Evolutionary conservation across 176 grass and related monocot genomes (phyloP).

Genomic region (Rhipidocladum racemiflorum): DNA sequence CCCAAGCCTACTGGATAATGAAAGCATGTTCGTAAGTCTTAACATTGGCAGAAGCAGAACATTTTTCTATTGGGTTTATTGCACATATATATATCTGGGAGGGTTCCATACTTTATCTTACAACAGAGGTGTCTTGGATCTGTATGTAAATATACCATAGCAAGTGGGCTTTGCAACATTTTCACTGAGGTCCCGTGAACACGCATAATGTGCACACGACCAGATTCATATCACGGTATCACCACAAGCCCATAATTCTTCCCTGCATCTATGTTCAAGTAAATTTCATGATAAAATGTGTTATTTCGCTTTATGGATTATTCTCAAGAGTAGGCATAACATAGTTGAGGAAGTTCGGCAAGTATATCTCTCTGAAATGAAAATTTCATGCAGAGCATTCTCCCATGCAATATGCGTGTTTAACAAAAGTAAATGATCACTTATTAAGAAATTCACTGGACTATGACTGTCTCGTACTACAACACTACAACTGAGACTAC

Average conservation of each 20-base stretch:
- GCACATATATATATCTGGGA: background rate
- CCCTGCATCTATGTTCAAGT: background rate
- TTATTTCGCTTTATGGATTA: background rate
- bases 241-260: background rate
- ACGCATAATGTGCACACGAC: background rate
- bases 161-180: background rate
- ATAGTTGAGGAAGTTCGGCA: background rate
- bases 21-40: background rate
- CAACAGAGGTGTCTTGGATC: background rate
- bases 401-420: background rate
- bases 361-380: background rate
- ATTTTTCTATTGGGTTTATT: constrained; percentile 5
- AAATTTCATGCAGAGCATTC: background rate
- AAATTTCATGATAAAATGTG: background rate
- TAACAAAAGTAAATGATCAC: background rate
- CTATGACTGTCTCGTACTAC: background rate
- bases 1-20: background rate
- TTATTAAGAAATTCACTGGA: background rate
- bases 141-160: background rate
- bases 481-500: background rate
- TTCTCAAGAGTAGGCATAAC: background rate
- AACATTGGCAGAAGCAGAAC: constrained; percentile 3
- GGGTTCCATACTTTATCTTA: constrained; percentile 2
- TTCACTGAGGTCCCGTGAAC: background rate
- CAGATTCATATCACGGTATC: background rate